Percentiles rank a stretch among this genome's conserved stretches.
Conservation (phyloP, 2,329 filamentous ascomycete genomes). For the Dothidotthia symphoricarpi region DNA sequence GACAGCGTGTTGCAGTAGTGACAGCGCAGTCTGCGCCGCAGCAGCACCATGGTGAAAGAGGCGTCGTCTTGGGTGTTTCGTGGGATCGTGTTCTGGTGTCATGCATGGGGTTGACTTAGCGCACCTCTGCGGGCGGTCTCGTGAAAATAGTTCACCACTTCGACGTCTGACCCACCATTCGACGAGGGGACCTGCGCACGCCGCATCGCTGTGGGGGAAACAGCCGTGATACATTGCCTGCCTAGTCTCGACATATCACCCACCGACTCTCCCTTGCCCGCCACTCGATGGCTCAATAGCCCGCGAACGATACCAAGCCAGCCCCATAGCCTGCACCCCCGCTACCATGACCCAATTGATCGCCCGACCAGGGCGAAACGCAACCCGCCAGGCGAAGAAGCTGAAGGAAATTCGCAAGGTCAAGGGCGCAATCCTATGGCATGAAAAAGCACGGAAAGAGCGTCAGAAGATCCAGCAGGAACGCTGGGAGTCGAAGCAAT, state of each 20-base stretch:
- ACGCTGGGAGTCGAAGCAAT: slow-evolving; percentile 32
- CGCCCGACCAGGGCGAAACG: slow-evolving; percentile 23
- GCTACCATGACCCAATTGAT: slow-evolving; percentile 39
- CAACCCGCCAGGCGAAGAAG: slow-evolving; percentile 31
- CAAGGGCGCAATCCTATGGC: slow-evolving; percentile 37
- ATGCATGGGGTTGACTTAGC: background rate
- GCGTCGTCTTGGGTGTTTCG: no score
- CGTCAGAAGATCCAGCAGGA: slow-evolving; percentile 25
- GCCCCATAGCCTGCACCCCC: background rate
- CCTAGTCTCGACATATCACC: background rate
- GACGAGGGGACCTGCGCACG: background rate
- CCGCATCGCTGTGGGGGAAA: no score
- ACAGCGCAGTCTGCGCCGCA: slow-evolving; percentile 38
- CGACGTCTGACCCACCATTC: background rate
- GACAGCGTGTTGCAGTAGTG: slow-evolving; percentile 35
- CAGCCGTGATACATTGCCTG: background rate
- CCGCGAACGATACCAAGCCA: slow-evolving; percentile 9
- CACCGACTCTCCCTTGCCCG: background rate
- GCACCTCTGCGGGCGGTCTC: no score
- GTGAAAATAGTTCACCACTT: no score
- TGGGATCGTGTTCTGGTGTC: slow-evolving; percentile 1
- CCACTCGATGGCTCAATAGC: slow-evolving; percentile 29
- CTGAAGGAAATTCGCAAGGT: slow-evolving; percentile 45
- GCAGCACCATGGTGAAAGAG: slow-evolving; percentile 31
- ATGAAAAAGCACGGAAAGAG: slow-evolving; percentile 27